Percentiles rank a stretch among this genome's conserved stretches.
Conservation (phyloP, 2,329 filamentous ascomycete genomes). For the Botryosphaeria dothidea region DNA sequence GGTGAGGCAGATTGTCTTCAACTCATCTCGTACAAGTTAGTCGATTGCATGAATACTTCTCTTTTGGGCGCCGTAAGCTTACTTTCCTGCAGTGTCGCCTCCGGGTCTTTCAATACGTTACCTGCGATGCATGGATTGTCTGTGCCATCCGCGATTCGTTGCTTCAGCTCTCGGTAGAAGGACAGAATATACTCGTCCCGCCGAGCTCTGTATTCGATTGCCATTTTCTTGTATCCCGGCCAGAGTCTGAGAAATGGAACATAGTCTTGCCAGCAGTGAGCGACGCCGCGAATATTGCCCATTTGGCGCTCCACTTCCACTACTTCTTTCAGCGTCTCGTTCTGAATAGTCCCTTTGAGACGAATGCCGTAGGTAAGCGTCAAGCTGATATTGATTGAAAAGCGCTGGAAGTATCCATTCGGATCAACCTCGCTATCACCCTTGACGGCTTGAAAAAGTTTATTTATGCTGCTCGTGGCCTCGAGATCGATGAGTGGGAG, state of each 20-base stretch:
- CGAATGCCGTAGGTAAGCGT: slow-evolving; percentile 8
- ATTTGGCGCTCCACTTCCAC: slow-evolving; percentile 2
- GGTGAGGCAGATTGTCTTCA: slow-evolving; percentile 13
- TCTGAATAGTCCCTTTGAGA: slow-evolving; percentile 6
- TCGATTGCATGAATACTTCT: too few species aligned
- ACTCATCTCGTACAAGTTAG: slow-evolving; percentile 1
- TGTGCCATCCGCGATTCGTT: slow-evolving; percentile 4
- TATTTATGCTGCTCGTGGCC: slow-evolving; percentile 17
- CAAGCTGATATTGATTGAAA: slow-evolving; percentile 15
- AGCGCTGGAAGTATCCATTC: slow-evolving; percentile 17
- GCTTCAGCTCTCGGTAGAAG: not conserved
- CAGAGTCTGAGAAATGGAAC: slow-evolving; percentile 16
- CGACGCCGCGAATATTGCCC: slow-evolving; percentile 2
- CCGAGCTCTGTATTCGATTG: not conserved
- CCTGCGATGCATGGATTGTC: slow-evolving; percentile 15
- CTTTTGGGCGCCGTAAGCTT: not conserved
- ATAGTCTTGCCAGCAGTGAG: slow-evolving; percentile 18
- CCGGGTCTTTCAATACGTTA: slow-evolving; percentile 14
- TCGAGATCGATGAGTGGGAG: slow-evolving; percentile 19
- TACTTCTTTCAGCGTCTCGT: slow-evolving; percentile 12
- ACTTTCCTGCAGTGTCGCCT: slow-evolving; percentile 10
- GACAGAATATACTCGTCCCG: slow-evolving; percentile 4
- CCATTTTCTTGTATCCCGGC: not conserved
- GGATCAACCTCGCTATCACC: not conserved
- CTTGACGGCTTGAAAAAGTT: slow-evolving; percentile 1